Evolutionary conservation across 805 yeast species (phyloP).

Genomic region (Wickerhamiella azymoides): DNA sequence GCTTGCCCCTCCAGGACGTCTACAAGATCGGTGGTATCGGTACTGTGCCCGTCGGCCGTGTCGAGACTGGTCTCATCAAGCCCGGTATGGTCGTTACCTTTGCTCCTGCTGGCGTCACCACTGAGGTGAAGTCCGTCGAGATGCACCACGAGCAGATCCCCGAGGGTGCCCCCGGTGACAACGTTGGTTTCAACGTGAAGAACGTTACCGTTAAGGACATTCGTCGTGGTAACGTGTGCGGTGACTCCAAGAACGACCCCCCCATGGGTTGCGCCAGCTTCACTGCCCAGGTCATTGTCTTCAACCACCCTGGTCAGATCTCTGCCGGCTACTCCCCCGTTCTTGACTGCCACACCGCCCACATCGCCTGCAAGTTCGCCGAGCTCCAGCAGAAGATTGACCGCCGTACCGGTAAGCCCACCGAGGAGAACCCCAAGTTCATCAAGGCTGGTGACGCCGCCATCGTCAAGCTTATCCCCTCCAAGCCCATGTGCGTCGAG

Average conservation of each 20-base stretch:
- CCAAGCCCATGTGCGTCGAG: conserved; percentile 92
- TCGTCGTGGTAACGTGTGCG: conserved; percentile 86
- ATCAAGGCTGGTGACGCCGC: conserved; percentile 96
- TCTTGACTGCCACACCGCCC: conserved; percentile 86
- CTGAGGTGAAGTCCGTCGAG: conserved; percentile 81
- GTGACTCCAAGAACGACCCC: conserved; percentile 84
- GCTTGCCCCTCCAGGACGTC: conserved; percentile 82
- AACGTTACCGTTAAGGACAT: conserved; percentile 79
- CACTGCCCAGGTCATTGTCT: conserved; percentile 75
- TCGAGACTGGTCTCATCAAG: conserved; percentile 84
- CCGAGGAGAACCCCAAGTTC: conserved; percentile 83
- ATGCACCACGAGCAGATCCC: conserved; percentile 73
- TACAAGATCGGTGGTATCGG: conserved; percentile 90
- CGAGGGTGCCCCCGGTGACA: conserved; percentile 84
- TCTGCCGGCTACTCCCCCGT: conserved; percentile 87
- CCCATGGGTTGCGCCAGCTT: conserved; percentile 67
- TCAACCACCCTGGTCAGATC: conserved; percentile 88
- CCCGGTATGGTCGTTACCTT: conserved; percentile 82
- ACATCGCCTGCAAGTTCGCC: conserved; percentile 80
- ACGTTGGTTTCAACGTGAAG: conserved; percentile 83
- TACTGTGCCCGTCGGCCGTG: conserved; percentile 89
- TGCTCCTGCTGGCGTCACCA: conserved; percentile 84
- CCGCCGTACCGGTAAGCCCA: conserved; percentile 84
- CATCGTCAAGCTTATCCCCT: conserved; percentile 75
- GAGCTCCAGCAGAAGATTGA: conserved; percentile 71